Conservation (phyloP, 106 monocot genomes). For the Acorus gramineus region DNA sequence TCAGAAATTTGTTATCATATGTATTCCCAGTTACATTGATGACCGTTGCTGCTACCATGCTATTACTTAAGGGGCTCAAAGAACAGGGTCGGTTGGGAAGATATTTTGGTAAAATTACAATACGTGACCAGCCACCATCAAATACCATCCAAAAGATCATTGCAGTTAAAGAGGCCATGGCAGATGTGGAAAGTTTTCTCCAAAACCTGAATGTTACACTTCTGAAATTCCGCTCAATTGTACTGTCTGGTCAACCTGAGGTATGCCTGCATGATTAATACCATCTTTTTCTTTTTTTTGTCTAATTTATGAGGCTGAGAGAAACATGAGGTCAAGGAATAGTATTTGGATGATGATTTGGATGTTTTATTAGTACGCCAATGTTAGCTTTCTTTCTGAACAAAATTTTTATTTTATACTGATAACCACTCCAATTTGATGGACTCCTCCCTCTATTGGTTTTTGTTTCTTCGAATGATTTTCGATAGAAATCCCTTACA, state of each 20-base stretch:
- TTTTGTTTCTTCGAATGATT: too few relatives aligned
- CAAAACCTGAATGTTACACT: constrained; percentile 77
- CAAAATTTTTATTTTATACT: too few relatives aligned
- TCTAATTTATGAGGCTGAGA: not conserved
- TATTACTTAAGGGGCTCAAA: constrained; percentile 69
- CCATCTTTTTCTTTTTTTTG: not conserved
- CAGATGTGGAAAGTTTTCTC: constrained; percentile 66
- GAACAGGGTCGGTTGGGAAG: constrained; percentile 91
- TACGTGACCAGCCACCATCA: constrained; percentile 93
- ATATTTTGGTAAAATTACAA: constrained; percentile 80
- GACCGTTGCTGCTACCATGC: constrained; percentile 41
- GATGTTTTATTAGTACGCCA: too few relatives aligned
- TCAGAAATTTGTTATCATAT: constrained; percentile 69
- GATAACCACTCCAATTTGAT: too few relatives aligned
- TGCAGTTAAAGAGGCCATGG: constrained; percentile 82
- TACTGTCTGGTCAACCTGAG: constrained; percentile 91
- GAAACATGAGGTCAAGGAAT: not conserved
- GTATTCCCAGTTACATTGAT: constrained; percentile 53
- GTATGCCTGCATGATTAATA: constrained; percentile 22
- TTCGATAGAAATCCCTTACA: too few relatives aligned
- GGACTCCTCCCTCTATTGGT: too few relatives aligned
- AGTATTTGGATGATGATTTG: too few relatives aligned
- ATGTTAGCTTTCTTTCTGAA: too few relatives aligned
- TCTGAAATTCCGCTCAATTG: constrained; percentile 70
- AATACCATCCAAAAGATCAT: constrained; percentile 92